A percentile compares a stretch with the other conserved stretches of the same genome.
These are phyloP conservation scores for Penicillium sp. DNA, from an alignment of 2,329 filamentous ascomycete species.

Conservation along the genomic window DNA sequence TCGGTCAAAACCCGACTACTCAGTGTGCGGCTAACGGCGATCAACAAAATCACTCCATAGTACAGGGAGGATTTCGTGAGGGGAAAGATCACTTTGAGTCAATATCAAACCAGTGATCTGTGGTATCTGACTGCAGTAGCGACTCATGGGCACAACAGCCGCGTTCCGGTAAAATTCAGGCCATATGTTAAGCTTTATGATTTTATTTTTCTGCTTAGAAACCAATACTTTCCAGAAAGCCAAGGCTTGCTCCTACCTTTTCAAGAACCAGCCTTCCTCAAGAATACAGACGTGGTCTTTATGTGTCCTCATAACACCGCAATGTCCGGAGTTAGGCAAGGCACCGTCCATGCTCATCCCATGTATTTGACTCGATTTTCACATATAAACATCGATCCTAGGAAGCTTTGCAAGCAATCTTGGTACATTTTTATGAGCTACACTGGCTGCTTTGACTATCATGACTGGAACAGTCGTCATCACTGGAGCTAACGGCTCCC, in stretches of 20 bases:
- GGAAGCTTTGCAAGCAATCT: background rate
- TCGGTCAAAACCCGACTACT: background rate
- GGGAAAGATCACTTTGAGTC: background rate
- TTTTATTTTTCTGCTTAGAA: background rate
- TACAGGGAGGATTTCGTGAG: background rate
- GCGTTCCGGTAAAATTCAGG: background rate
- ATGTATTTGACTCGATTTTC: background rate
- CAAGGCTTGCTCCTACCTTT: background rate
- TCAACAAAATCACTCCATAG: background rate
- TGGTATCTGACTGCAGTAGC: background rate
- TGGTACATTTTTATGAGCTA: background rate
- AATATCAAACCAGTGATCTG: background rate
- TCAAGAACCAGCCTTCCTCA: background rate
- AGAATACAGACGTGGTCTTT: background rate
- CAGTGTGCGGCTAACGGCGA: background rate
- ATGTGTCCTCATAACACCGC: background rate
- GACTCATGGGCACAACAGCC: background rate
- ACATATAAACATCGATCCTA: background rate
- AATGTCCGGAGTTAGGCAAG: background rate
- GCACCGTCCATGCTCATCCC: background rate
- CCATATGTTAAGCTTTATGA: too few species aligned
- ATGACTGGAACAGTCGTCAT: constrained; percentile 35
- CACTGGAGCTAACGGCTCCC: constrained; percentile 39
- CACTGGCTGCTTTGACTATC: background rate
- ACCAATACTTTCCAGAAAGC: background rate